These are phyloP conservation scores for Bretschneidera sinensis DNA, from an alignment of 345 rosid species.

Conservation along the genomic window DNA sequence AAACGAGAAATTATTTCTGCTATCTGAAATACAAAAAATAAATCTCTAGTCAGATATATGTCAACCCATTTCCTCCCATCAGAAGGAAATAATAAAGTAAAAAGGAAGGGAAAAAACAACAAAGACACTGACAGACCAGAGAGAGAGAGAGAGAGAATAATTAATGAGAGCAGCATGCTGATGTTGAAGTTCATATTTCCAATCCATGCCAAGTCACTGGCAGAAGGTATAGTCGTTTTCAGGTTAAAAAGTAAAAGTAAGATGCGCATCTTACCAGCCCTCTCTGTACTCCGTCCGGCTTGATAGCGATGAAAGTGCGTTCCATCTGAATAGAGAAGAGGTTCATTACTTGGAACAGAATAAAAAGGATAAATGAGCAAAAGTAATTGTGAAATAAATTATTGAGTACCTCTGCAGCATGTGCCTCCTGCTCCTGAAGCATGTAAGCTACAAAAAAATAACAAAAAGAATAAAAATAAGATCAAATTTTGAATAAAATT, in stretches of 20 bases:
- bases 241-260: neutral
- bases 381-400: neutral
- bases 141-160: neutral
- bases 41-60: neutral
- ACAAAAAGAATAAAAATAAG: slow-evolving; percentile 2
- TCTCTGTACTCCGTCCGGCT: slow-evolving; percentile 97
- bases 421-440: slow-evolving; percentile 88
- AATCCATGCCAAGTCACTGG: neutral
- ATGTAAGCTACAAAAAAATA: slow-evolving; percentile 47
- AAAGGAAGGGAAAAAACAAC: neutral
- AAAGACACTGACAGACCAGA: too few relatives aligned
- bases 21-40: slow-evolving; percentile 37
- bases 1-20: slow-evolving; percentile 87
- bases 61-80: neutral
- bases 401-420: slow-evolving; percentile 76
- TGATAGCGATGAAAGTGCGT: slow-evolving; percentile 95
- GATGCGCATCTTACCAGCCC: slow-evolving; percentile 63
- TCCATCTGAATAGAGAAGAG: slow-evolving; percentile 52
- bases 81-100: neutral
- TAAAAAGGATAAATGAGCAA: neutral
- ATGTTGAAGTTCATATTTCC: slow-evolving; percentile 10
- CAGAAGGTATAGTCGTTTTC: neutral
- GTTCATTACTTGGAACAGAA: neutral
- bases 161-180: neutral
- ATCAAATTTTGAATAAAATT: neutral